Evolutionary conservation across 2,329 filamentous ascomycete genomes (phyloP).

Genomic region (Cercospora zeae-maydis): DNA sequence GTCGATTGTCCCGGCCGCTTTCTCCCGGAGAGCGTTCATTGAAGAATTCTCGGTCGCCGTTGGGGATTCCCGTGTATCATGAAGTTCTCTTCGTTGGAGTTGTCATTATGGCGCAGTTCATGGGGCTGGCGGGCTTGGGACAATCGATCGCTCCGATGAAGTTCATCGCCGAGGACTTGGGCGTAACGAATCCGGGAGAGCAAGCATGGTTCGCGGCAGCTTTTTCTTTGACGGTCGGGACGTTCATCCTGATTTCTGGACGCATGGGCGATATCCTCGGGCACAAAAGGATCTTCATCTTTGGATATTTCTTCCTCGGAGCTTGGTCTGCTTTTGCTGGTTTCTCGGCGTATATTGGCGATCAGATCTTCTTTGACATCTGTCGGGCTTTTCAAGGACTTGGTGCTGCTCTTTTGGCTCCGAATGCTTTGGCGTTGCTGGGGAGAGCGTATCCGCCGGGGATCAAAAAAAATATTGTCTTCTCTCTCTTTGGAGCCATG

Average conservation of each 20-base stretch:
- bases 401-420: constrained; percentile 38
- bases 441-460: constrained; percentile 36
- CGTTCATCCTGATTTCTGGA: constrained; percentile 45
- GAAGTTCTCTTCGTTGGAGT: constrained; percentile 29
- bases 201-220: constrained; percentile 45
- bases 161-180: constrained; percentile 45
- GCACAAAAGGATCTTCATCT: constrained; percentile 41
- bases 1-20: neutral
- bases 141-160: constrained; percentile 41
- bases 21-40: neutral
- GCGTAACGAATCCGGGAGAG: constrained; percentile 40
- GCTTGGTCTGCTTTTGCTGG: constrained; percentile 42
- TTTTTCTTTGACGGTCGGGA: constrained; percentile 44
- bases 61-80: constrained; percentile 25
- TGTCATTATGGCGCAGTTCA: constrained; percentile 31
- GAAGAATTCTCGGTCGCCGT: neutral
- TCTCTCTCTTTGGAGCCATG: constrained; percentile 38
- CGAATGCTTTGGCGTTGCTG: constrained; percentile 40
- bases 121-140: constrained; percentile 29
- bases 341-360: constrained; percentile 36
- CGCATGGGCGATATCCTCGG: constrained; percentile 44
- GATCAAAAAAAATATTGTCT: constrained; percentile 40
- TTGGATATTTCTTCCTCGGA: constrained; percentile 41
- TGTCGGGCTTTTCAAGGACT: constrained; percentile 43
- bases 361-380: constrained; percentile 36